Evolutionary conservation across 2,329 filamentous ascomycete genomes (phyloP).

Genomic region (Periconia sp.): DNA sequence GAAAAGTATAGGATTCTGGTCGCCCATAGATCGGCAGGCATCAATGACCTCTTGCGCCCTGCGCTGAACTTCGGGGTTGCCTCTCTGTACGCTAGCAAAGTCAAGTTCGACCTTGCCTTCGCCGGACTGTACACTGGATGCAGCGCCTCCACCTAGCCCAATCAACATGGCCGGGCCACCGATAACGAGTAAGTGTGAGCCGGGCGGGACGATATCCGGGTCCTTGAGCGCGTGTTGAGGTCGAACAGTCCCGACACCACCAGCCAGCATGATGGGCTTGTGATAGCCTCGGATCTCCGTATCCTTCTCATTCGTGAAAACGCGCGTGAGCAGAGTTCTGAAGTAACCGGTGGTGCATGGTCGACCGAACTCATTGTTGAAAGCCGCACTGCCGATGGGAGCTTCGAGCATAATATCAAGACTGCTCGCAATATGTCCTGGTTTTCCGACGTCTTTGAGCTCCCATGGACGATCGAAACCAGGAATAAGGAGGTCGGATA

Average conservation of each 20-base stretch:
- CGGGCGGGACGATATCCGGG: constrained; percentile 74
- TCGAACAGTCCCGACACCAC: constrained; percentile 88
- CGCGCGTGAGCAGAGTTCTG: constrained; percentile 77
- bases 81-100: constrained; percentile 95
- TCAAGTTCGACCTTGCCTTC: constrained; percentile 91
- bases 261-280: constrained; percentile 98
- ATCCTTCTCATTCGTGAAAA: constrained; percentile 61
- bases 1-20: constrained; percentile 87
- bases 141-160: constrained; percentile 90
- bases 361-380: constrained; percentile 97
- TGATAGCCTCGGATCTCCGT: constrained; percentile 87
- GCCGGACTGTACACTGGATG: constrained; percentile 84
- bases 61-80: constrained; percentile 94
- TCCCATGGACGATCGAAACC: constrained; percentile 86
- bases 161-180: constrained; percentile 98
- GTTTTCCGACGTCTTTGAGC: constrained; percentile 76
- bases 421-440: constrained; percentile 88
- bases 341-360: constrained; percentile 89
- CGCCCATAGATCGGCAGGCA: constrained; percentile 80
- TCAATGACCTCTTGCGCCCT: constrained; percentile 98
- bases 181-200: constrained; percentile 89
- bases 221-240: constrained; percentile 90
- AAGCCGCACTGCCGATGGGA: constrained; percentile 89
- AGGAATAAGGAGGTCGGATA: constrained; percentile 90
- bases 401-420: constrained; percentile 98